phyloP scores from a whole-genome alignment of 805 yeast species.

The Starmerella roubikii region DNA sequence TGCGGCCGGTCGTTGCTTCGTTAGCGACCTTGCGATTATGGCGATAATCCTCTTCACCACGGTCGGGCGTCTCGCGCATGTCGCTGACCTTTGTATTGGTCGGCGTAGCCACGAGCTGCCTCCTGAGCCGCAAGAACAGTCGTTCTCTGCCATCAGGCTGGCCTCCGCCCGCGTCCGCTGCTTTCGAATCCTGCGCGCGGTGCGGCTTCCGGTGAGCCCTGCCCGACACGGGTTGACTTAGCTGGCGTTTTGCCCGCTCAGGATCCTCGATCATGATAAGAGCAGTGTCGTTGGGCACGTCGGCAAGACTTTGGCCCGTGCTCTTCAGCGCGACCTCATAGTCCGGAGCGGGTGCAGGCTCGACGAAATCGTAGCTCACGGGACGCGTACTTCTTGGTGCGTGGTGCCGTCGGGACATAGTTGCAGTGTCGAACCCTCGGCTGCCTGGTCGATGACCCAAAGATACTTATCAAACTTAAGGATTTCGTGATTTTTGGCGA shows the following conservation, averaged over 20 bases:
- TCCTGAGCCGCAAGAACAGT: slow-evolving; percentile 7
- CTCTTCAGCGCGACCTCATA: slow-evolving; percentile 3
- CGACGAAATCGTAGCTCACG: slow-evolving; percentile 2
- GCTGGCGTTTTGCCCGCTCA: slow-evolving; percentile 6
- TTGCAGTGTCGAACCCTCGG: no score
- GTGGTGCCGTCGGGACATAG: no score
- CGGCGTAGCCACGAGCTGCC: slow-evolving; percentile 19
- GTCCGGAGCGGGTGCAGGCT: slow-evolving; percentile 6
- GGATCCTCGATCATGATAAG: slow-evolving; percentile 12
- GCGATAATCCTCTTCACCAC: slow-evolving; percentile 15
- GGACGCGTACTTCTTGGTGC: background rate
- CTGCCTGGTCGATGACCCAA: no score
- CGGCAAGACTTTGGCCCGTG: slow-evolving; percentile 8
- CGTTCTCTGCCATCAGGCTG: slow-evolving; percentile 3
- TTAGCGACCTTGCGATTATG: slow-evolving; percentile 6
- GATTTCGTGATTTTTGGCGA: no score
- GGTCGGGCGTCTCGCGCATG: slow-evolving; percentile 8
- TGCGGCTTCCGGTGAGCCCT: slow-evolving; percentile 1
- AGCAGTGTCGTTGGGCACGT: slow-evolving; percentile 9
- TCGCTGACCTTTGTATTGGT: slow-evolving; percentile 1
- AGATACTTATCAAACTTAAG: no score
- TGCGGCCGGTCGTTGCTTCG: background rate
- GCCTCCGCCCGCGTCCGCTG: background rate
- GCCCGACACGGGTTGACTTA: background rate
- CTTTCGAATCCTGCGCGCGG: background rate